These are phyloP conservation scores for Hirsutella thompsonii DNA, from an alignment of 2,329 filamentous ascomycete genomes.

Conservation along the genomic window DNA sequence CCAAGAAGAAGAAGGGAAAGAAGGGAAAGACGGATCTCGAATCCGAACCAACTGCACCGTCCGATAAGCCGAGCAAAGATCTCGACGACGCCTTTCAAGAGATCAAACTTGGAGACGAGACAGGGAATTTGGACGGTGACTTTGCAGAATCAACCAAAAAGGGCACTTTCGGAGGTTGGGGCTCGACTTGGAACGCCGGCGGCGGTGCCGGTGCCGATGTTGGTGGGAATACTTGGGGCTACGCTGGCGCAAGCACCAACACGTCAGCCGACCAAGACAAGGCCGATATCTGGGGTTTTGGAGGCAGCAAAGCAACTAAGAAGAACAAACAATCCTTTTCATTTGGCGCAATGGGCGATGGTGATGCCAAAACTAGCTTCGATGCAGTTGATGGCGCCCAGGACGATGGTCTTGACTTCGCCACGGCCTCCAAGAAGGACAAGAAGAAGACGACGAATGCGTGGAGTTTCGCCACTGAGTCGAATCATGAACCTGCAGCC, in stretches of 20 bases:
- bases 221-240: conserved; percentile 23
- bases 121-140: conserved; percentile 40
- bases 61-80: conserved; percentile 18
- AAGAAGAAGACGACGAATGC: conserved; percentile 7
- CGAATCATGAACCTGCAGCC: not conserved
- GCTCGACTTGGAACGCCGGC: conserved; percentile 44
- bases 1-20: conserved; percentile 28
- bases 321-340: conserved; percentile 30
- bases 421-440: conserved; percentile 24
- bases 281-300: conserved; percentile 31
- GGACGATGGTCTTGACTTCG: conserved; percentile 18
- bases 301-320: conserved; percentile 39
- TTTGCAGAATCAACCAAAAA: conserved; percentile 36
- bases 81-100: conserved; percentile 47
- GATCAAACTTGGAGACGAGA: conserved; percentile 50
- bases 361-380: conserved; percentile 22
- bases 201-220: conserved; percentile 15
- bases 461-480: not conserved
- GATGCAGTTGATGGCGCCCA: conserved; percentile 18
- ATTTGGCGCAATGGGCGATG: conserved; percentile 33
- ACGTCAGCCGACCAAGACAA: conserved; percentile 23
- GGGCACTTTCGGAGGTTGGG: conserved; percentile 42
- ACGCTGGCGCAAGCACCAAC: conserved; percentile 18
- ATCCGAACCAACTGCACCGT: conserved; percentile 10
- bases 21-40: conserved; percentile 13